Evolutionary conservation across 441 rosid species (phyloP), one percentile per base, ranked within the genome.

Genomic region (Sinapis alba): DNA sequence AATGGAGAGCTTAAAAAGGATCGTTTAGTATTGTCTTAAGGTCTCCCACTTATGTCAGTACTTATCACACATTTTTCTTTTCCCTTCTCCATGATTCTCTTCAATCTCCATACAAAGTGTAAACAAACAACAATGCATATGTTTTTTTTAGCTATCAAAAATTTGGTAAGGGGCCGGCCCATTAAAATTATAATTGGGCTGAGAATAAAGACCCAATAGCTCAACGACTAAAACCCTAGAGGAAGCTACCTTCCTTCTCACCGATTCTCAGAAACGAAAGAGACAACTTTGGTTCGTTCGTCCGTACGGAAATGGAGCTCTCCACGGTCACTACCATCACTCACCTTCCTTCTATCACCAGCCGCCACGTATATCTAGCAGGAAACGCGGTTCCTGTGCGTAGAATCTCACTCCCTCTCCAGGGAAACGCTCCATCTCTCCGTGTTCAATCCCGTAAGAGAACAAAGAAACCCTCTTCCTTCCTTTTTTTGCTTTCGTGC

Each of bases 361-460:
- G 6, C n/a, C 70, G 50, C 72, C 71, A 32, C 72, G 60, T 65
- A 34, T 64, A 45, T 68, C 51, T 70, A 18, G 2, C 76, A 36
- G 32, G 78, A 6, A 68, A 34, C 34, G 5, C 57, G 51, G n/a
- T 69, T 6, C 73, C 58, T 58, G 18, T 69, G 6, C 73, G 23
- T 36, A 58, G 71, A 5, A 3, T 63, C 64, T 61, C 75, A 50
- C 65, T 73, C 34, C 56, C 76, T 56, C 81, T 75, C 50, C 75
- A 26, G 26, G 66, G 71, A 54, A 32, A 69, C 38, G 27, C 60
- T 18, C 19, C 41, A 60, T 69, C 71, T 61, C 77, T 65, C 64
- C 1, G 64, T 41, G 80, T 78, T 41, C 73, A 58, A 73, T 81
- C 84, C 73, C 79, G 92, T 88, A 86, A 45, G 90, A 65, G 47